A percentile compares a stretch with the other conserved stretches of the same genome.
phyloP scores from a whole-genome alignment of 495 filamentous ascomycete species.

The Acidomyces sp. region DNA sequence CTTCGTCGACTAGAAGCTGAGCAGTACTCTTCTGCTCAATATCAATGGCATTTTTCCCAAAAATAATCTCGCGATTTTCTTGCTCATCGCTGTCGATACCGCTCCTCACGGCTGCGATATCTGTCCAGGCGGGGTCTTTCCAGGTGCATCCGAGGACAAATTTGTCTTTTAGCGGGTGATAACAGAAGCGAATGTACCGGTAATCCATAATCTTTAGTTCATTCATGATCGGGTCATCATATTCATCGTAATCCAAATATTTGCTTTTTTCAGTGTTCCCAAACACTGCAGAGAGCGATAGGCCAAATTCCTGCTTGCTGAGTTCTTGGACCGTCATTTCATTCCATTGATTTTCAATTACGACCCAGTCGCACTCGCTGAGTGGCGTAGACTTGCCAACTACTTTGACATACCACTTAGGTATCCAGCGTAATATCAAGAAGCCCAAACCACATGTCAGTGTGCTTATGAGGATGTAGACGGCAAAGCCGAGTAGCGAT shows the following conservation, averaged over 20 bases:
- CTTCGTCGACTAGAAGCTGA: conserved; percentile 85
- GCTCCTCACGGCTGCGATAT: conserved; percentile 41
- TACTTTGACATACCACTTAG: conserved; percentile 68
- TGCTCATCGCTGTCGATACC: conserved; percentile 90
- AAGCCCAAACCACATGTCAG: conserved; percentile 65
- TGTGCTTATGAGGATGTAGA: conserved; percentile 57
- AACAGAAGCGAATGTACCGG: conserved; percentile 86
- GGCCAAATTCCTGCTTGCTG: conserved; percentile 54
- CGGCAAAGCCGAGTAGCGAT: conserved; percentile 46
- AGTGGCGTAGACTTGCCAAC: conserved; percentile 55
- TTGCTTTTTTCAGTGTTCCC: conserved; percentile 46
- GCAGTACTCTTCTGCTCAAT: conserved; percentile 74
- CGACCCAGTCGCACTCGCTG: conserved; percentile 72
- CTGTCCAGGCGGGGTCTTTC: conserved; percentile 84
- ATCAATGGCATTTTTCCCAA: conserved; percentile 78
- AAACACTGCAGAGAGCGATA: conserved; percentile 77
- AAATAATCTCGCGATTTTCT: conserved; percentile 67
- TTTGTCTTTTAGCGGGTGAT: conserved; percentile 74
- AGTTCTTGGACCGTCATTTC: conserved; percentile 67
- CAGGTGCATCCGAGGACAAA: conserved; percentile 76
- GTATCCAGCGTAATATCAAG: conserved; percentile 79
- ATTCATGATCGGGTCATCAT: conserved; percentile 65
- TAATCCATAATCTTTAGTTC: conserved; percentile 70
- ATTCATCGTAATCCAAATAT: conserved; percentile 56
- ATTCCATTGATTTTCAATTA: conserved; percentile 89